A percentile compares a stretch with the other conserved stretches of the same genome.
These are phyloP conservation scores for Apiotrichum montevideense DNA, from an alignment of 1,284 basidiomycete species.

Conservation along the genomic window DNA sequence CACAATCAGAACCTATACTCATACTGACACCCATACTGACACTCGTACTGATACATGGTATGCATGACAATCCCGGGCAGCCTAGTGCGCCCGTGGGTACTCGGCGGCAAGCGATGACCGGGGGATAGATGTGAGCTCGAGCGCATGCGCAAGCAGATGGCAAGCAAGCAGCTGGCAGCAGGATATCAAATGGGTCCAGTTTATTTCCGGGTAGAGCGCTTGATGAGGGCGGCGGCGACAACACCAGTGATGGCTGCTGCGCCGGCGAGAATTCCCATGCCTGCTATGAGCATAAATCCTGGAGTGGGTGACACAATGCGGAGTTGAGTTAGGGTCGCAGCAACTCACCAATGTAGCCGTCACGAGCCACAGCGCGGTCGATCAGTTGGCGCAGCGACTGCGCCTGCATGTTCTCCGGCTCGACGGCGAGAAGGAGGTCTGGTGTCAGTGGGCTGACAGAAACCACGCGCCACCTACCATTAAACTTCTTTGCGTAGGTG, in stretches of 20 bases:
- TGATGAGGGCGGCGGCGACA: conserved; percentile 72
- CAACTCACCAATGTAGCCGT: conserved; percentile 53
- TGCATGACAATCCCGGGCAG: neutral
- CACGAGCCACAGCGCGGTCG: conserved; percentile 77
- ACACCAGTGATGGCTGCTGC: conserved; percentile 80
- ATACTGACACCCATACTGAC: too few species aligned
- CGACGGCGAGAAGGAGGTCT: conserved; percentile 86
- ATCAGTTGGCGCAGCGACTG: conserved; percentile 78
- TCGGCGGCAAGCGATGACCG: too few species aligned
- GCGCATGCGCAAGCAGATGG: too few species aligned
- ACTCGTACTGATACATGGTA: neutral
- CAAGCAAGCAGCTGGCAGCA: too few species aligned
- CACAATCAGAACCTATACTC: too few species aligned
- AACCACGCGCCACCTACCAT: conserved; percentile 55
- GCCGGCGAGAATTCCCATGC: conserved; percentile 89
- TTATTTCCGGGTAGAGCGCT: conserved; percentile 61
- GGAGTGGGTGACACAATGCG: neutral
- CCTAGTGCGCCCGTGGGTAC: too few species aligned
- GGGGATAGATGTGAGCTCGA: too few species aligned
- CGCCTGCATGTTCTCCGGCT: conserved; percentile 90
- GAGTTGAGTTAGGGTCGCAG: conserved; percentile 12
- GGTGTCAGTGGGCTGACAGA: neutral
- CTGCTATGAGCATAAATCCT: conserved; percentile 37
- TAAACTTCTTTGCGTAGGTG: conserved; percentile 87
- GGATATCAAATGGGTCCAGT: too few species aligned